Evolutionary conservation across 2,329 filamentous ascomycete species (phyloP).

Genomic region (Diaporthe humulicola): DNA sequence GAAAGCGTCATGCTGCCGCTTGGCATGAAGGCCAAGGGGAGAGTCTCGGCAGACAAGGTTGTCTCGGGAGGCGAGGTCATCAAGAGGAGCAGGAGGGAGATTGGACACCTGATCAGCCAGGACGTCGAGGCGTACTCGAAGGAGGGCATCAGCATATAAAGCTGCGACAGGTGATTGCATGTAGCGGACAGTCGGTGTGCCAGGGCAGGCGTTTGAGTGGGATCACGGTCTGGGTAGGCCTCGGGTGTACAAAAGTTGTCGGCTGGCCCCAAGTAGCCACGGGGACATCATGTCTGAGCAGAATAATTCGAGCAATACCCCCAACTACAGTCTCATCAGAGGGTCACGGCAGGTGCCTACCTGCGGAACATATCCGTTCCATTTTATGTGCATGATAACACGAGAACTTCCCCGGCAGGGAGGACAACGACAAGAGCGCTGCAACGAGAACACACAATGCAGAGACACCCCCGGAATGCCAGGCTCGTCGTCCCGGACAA

Average conservation of each 20-base stretch:
- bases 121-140: constrained; percentile 86
- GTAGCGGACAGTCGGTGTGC: constrained; percentile 12
- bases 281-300: neutral
- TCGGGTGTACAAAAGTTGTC: constrained; percentile 15
- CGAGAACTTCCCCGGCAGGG: neutral
- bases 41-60: constrained; percentile 69
- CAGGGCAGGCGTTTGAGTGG: neutral
- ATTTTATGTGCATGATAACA: neutral
- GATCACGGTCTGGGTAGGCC: constrained; percentile 1
- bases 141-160: constrained; percentile 79
- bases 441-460: neutral
- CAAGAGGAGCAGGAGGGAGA: constrained; percentile 78
- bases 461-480: neutral
- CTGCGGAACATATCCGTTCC: neutral
- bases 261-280: neutral
- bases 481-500: constrained; percentile 5
- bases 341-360: neutral
- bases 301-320: constrained; percentile 22
- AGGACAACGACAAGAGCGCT: neutral
- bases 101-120: constrained; percentile 82
- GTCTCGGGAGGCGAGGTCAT: constrained; percentile 78
- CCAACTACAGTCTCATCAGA: neutral
- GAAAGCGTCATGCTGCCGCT: constrained; percentile 73
- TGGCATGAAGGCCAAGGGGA: constrained; percentile 73
- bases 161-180: constrained; percentile 39